Evolutionary conservation across 2,329 filamentous ascomycete species (phyloP).

Genomic region (Taxawa tesnikishii): DNA sequence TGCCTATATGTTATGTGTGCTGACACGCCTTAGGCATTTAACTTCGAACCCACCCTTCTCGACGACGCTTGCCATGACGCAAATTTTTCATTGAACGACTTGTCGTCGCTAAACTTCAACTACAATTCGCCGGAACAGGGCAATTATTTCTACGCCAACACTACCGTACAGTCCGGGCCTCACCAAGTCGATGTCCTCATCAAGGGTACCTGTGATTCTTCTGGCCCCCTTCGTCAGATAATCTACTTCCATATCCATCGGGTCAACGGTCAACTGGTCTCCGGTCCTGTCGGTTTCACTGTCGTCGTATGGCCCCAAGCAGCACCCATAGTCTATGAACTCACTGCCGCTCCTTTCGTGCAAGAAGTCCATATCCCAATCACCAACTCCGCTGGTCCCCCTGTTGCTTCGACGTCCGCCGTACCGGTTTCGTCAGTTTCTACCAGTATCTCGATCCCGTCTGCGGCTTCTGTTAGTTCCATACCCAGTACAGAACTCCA

Average conservation of each 20-base stretch:
- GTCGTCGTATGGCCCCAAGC: background rate
- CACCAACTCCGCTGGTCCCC: no score
- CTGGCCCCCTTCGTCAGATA: background rate
- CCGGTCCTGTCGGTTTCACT: conserved; percentile 1
- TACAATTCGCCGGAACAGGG: no score
- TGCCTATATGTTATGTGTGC: conserved; percentile 1
- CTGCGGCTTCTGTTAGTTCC: background rate
- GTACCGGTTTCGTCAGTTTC: no score
- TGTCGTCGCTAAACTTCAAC: background rate
- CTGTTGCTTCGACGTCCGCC: no score
- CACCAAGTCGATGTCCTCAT: background rate
- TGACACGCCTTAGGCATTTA: conserved; percentile 6
- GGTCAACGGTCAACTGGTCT: background rate
- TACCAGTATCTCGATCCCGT: background rate
- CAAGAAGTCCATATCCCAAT: background rate
- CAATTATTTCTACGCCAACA: background rate
- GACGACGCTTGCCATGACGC: background rate
- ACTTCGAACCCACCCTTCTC: conserved; percentile 1
- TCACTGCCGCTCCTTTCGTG: background rate
- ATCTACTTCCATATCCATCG: conserved; percentile 2
- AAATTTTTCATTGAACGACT: conserved; percentile 5
- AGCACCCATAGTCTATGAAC: background rate
- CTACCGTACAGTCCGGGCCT: background rate
- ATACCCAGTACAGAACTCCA: background rate
- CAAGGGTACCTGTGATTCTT: background rate